Base-by-base conservation (phyloP, 78 protist species). In the Paulinella micropora region DNA sequence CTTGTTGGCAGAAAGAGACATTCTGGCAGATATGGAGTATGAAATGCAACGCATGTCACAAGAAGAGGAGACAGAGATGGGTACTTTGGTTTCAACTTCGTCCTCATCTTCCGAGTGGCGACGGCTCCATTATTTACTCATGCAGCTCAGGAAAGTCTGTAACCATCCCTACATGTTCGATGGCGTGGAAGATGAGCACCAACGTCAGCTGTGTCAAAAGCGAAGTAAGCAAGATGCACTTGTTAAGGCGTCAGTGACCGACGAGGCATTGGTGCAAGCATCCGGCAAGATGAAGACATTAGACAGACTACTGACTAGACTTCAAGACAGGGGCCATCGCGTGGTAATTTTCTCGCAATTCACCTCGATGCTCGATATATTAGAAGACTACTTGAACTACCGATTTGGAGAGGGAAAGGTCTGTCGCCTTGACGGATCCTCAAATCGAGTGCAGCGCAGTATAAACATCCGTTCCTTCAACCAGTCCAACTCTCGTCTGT, bases 311-410 rank as follows among this genome's bases (percentile, higher is more conserved):
- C 93, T 98, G 28, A 92, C 95, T 26, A 73, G 92, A 39, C 91
- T 97, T 29, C 83, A 94, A 38, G 89, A 34, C 3, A 37, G 0
- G 15, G 93, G 84, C 34, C 96, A 96, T 88, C 94, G 93, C 3
- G 97, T 97, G 0, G 90, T 98, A 34, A 88, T 98, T 37, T 98
- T 97, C 90, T 94, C 97, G n/a, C 98, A 96, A 87, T 94, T 97
- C 82, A 9, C 15, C 29, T 2, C 79, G 32, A 93, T 93, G 67
- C 94, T 98, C 38, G 96, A 98, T 91, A 77, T 98, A 28, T 40
- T 97, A 36, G 96, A 95, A 77, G 96, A 96, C 86, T 96, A 95
- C 91, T 51, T 94, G 40, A 1, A 69, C 37, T 88, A 9, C 82
- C 39, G 91, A n/a, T n/a, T n/a, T 35, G 92, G 89, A 3, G 91